These are phyloP conservation scores for Hyaloperonospora arabidopsidis DNA, from an alignment of 352 stramenopile genomes.

Conservation along the genomic window DNA sequence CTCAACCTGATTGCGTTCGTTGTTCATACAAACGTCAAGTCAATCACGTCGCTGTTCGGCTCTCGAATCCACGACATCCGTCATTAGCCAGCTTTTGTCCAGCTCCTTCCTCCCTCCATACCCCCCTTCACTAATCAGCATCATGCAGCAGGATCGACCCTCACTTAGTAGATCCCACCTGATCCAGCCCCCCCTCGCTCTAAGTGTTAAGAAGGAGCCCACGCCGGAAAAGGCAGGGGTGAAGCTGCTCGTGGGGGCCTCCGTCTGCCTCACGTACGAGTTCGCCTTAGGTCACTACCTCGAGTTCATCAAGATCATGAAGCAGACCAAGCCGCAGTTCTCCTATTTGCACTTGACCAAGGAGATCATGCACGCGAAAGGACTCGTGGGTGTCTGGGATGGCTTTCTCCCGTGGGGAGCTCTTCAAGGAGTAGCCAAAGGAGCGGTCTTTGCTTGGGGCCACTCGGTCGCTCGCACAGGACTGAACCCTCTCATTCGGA, in stretches of 20 bases:
- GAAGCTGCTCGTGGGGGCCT: slow-evolving; percentile 80
- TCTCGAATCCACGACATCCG: no score
- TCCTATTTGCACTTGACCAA: slow-evolving; percentile 75
- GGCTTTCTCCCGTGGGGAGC: slow-evolving; percentile 91
- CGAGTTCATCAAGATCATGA: slow-evolving; percentile 93
- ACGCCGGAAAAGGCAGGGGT: slow-evolving; percentile 47
- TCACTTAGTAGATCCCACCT: no score
- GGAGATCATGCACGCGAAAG: slow-evolving; percentile 85
- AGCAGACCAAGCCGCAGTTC: slow-evolving; percentile 76
- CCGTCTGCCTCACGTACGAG: slow-evolving; percentile 86
- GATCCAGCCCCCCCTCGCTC: slow-evolving; percentile 6
- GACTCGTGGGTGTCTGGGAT: slow-evolving; percentile 87
- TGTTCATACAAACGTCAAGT: no score
- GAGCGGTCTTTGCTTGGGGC: slow-evolving; percentile 85
- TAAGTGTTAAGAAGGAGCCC: slow-evolving; percentile 24
- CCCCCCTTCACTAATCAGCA: no score
- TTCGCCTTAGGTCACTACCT: slow-evolving; percentile 84
- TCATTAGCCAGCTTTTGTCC: no score
- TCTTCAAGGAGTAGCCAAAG: slow-evolving; percentile 85
- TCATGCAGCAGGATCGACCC: no score
- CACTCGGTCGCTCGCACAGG: slow-evolving; percentile 63
- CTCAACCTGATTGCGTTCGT: no score
- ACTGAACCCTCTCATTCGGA: slow-evolving; percentile 53
- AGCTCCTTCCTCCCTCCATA: no score
- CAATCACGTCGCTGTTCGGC: no score